Base-by-base conservation (phyloP, 305 asterid genomes). In the Stenogyne calaminthoides region DNA sequence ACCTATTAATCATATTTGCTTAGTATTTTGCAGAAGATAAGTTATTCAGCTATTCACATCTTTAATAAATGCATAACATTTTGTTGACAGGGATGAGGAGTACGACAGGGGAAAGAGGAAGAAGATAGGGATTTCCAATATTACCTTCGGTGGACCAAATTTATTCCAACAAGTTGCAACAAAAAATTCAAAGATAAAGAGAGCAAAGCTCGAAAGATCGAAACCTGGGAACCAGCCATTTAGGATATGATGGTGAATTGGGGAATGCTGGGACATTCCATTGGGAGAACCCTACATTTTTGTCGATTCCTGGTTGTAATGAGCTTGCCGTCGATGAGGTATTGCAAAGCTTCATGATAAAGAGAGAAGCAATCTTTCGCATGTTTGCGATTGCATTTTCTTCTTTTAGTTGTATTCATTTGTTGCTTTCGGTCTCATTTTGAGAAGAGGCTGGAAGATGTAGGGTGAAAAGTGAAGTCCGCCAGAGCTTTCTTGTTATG, bases 71-170 rank as follows among this genome's bases (percentile, higher is more conserved):
- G 46, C 55, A 14, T 15, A 10, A 49, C 22, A 22, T 73, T 32
- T 67, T 22, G 12, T 69, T 34, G 66, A 49, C 81, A 91, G 98
- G 99, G 98, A 93, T 56, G 98, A 95, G 85, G 97, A 88, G 74
- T 95, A 95, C 40, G 98, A 95, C 80, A 72, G 81, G 12, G 98
- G 98, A 59, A 92, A 93, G 87, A 88, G 89, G 82, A 95, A 91
- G 92, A 95, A 93, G 89, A 15, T 93, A 22, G 84, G 89, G 86
- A 47, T 12, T 64, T 62, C 88, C 69, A 76, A 73, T 51, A 36
- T 78, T 9, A 71, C 47, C 79, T 93, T 83, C 27, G 91, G 74
- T 47, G 96, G 92, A 8, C 88, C 91, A 42, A 95, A 95, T 78
- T 83, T 83, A 56, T 93, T 95, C 77, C 97, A 95, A 86, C 93